Evolutionary conservation across 768 basidiomycete species (phyloP), one percentile per base, ranked within the genome.

Genomic region (Dictyophora rubrovolvata): DNA sequence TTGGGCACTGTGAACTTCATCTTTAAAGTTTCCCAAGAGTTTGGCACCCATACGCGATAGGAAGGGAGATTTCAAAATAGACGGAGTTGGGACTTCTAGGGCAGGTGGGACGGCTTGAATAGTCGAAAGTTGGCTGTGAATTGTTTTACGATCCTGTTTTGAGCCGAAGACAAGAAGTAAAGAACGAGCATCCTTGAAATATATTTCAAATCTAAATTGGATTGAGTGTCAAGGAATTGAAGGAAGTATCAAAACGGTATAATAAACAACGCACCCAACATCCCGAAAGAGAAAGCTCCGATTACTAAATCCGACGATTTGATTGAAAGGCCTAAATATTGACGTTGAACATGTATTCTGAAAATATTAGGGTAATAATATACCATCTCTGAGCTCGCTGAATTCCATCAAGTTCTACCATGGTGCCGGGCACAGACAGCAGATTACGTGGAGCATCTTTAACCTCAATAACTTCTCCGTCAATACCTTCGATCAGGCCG

Each of bases 141-240:
- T 75, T 12, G 18, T 55, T 37, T 80, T 79, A 50, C 89, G 78
- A 53, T 81, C 80, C 61, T 79, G 73, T 65, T 83, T 83, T 60
- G 84, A 83, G 20, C 84, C 71, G 70, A 96, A 94, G 1, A 93
- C 87, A 33, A 91, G 76, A 20, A 97, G 75, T 49, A 96, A 74
- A 16, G 90, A 93, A 7, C 90, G 83, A 64, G 90, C 92, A 65
- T 97, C 94, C 65, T 84, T 86, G 77, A 96, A 92, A 72, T 94
- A 95, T 10, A 97, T 78, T 69, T 97, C 94, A 16, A 96, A 75
- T 0, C 91, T 93, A 61, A 54, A 16, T 54, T 21, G 4, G 11
- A 14, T 42, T 42, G 11, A 42, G 42, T 14, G 42, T 42, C 42
- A n/a, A 14, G 6, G 7, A 48, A 5, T 53, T 33, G 33, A n/a